Evolutionary conservation across 176 grass and related monocot species (phyloP), one percentile per base, ranked within the genome.

Genomic region (Coix lacrymajobi): DNA sequence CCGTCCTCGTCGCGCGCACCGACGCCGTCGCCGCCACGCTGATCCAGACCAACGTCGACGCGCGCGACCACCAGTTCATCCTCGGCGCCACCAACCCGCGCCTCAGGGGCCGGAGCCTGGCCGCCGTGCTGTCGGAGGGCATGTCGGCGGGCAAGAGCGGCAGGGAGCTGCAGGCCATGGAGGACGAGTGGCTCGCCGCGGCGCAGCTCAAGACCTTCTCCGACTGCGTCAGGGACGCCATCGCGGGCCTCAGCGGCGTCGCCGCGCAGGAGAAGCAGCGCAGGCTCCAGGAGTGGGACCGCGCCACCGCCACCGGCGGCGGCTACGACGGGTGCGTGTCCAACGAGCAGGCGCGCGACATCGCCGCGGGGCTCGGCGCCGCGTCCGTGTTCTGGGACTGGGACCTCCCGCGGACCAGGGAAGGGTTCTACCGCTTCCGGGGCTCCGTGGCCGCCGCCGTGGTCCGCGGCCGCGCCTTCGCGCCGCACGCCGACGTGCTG

Each of bases 41-140:
- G 25, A 98, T 98, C 88, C 95, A 98, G 79, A 93, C 90, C 58
- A 98, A 98, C 81, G 85, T 98, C 36, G 95, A 98, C 78, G 86
- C 88, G 12, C 79, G 92, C 12, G 95, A 98, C 79, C 95, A 98
- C 84, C 92, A 92, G 83, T 97, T 94, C 84, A 94, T 97, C 16
- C 90, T 94, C 7, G 92, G 95, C 19, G 92, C 68, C 7, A 86
- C 90, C 0, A 89, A 94, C 66, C 95, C 92, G 6, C 24, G 60
- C 14, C 83, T 94, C 56, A 87, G 44, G 58, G 79, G 80, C 2
- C 76, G 61, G 36, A 80, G 86, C 81, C 82, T 94, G 11, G 82
- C 90, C 0, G 8, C 70, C 7, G 37, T 87, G 43, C 85, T 94
- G 22, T 51, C 94, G 22, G 88, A 89, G 0, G 90, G 71, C 38